Evolutionary conservation across 2,329 filamentous ascomycete species (phyloP), one percentile per base, ranked within the genome.

Genomic region (Zymoseptoria passerinii): DNA sequence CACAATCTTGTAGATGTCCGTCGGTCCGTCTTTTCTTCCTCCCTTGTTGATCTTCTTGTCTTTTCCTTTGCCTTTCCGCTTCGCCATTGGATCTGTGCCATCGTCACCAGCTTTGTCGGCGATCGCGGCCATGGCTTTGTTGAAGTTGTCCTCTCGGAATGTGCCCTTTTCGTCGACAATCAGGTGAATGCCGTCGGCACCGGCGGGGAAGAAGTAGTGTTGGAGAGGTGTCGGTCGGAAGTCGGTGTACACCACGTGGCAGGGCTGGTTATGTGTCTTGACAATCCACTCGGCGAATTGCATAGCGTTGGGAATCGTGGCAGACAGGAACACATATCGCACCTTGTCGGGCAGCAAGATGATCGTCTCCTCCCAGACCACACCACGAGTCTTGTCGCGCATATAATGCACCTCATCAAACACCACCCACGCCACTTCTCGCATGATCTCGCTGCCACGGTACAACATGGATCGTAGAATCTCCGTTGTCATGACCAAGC

Each of bases 341-440:
- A 99, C 95, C 81, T 99, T 97, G 79, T 99, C 94, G 3, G 94
- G 94, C 28, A 99, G 81, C 65, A 99, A 81, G 69, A 99, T 99
- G 71, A 99, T 97, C 48, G 94, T 97, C 78, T 99, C 94, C 74
- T 99, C 94, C 94, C 94, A 99, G 2, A 99, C 94, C 0, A 99
- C 94, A 78, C 94, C 94, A 75, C 94, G 83, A 75, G 74, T 80
- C 75, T 95, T 95, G 75, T 99, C 94, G 70, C 94, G 86, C 85
- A 99, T 87, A 76, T 99, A 99, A 75, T 99, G 94, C 62, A 99
- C 95, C 75, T 99, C 94, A 75, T 99, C 94, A 68, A 99, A 99
- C 1, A 99, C 80, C 1, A 99, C 95, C 94, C 94, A 99, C 13
- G 89, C 92, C 1, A 99, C 95, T 77, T 99, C 94, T 66, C 94